These are phyloP conservation scores for Colletotrichum sp. DNA, from an alignment of 2,329 filamentous ascomycete species.

Conservation along the genomic window DNA sequence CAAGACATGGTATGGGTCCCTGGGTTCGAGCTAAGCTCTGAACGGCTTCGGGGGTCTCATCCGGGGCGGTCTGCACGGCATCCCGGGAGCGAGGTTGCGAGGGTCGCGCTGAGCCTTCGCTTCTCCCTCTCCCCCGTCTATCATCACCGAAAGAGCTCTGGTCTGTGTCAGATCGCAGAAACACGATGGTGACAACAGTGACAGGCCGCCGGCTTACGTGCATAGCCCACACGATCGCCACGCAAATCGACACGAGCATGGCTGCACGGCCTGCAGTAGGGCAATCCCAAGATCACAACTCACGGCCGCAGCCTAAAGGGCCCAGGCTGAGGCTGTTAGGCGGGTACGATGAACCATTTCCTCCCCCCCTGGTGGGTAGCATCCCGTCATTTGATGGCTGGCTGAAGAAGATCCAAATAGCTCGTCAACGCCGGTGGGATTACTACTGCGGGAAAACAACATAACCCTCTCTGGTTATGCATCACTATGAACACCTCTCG, in stretches of 20 bases:
- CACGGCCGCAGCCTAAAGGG: not conserved
- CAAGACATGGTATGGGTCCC: not conserved
- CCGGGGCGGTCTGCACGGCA: not conserved
- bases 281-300: not conserved
- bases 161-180: not conserved
- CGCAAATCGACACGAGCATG: not conserved
- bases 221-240: not conserved
- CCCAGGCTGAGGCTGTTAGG: not conserved
- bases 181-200: not conserved
- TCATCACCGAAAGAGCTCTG: not conserved
- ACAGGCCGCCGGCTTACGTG: not conserved
- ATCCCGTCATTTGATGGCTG: not conserved
- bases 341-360: not conserved
- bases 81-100: not conserved
- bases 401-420: not conserved
- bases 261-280: not conserved
- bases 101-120: not conserved
- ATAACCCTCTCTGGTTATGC: not conserved
- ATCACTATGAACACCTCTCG: not conserved
- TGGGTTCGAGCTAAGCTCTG: not conserved
- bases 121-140: not conserved
- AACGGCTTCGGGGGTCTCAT: slow-evolving; percentile 1
- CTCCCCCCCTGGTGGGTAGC: not conserved
- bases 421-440: not conserved
- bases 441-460: not conserved